These are phyloP conservation scores for Rubus parviflorus DNA, from an alignment of 306 rosid species.

Conservation along the genomic window DNA sequence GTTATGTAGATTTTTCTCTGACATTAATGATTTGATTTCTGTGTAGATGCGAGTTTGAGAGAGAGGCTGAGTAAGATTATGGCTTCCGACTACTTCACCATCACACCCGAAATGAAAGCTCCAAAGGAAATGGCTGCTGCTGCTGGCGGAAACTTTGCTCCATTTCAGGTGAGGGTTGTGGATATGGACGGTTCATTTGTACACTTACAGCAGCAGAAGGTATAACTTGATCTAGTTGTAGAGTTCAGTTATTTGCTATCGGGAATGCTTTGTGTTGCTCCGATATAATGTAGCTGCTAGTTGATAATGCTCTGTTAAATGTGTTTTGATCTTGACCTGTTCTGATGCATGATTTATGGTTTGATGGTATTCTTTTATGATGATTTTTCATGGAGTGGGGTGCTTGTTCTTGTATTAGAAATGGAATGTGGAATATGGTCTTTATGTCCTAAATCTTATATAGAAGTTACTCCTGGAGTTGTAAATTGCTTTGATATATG, in stretches of 20 bases:
- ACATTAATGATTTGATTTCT: neutral
- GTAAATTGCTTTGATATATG: neutral
- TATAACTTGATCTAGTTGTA: slow-evolving; percentile 27
- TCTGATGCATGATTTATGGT: neutral
- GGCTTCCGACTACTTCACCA: slow-evolving; percentile 83
- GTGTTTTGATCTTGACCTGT: neutral
- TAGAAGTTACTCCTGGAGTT: neutral
- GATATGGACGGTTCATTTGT: slow-evolving; percentile 56
- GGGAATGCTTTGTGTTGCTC: neutral
- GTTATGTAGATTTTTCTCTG: neutral
- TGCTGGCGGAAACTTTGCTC: slow-evolving; percentile 66
- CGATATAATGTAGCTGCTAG: neutral
- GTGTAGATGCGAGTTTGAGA: slow-evolving; percentile 73
- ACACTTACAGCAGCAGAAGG: slow-evolving; percentile 66
- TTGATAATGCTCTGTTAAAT: neutral
- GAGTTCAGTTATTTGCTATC: neutral
- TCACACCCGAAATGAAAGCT: slow-evolving; percentile 90
- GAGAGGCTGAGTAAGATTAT: slow-evolving; percentile 82
- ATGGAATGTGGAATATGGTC: neutral
- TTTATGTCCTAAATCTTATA: neutral
- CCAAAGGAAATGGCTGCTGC: slow-evolving; percentile 79
- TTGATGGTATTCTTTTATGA: too few relatives aligned
- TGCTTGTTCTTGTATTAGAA: neutral
- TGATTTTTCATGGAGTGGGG: neutral
- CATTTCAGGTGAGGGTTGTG: slow-evolving; percentile 67